Evolutionary conservation across 83 land plant species (phyloP), one percentile per base, ranked within the genome.

Genomic region (Picea abies): DNA sequence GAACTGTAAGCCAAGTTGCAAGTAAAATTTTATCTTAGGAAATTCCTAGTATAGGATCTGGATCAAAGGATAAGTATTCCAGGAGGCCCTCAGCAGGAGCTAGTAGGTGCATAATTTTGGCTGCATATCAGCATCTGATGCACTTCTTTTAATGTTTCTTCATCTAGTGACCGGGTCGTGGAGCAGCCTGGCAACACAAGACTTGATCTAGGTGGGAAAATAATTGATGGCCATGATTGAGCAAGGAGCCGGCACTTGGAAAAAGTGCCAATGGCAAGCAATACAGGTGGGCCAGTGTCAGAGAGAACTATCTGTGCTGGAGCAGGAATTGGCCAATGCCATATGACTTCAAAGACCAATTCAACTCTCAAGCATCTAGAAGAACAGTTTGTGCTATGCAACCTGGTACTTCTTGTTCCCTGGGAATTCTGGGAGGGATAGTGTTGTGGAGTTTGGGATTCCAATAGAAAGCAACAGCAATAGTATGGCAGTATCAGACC

Each of bases 311-410:
- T 52, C 37, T 17, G 63, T 12, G 52, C 2, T 77, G 62, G 37
- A 77, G 60, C 0, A 56, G 79, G 35, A 23, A 29, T 23, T 52
- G 79, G 32, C 62, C 79, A 20, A 58, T 29, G 47, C 23, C 15
- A 12, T 52, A 5, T n/a, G 19, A 63, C 65, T 17, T 17, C 5
- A n/a, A 23, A 60, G 39, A 25, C 63, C 1, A 56, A 56, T 78
- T 58, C 63, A 78, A 78, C 62, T 29, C 63, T 78, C 63, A 35
- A 58, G 60, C 7, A 16, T 78, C 80, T 23, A 78, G 39, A 29
- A 60, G 61, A 78, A 78, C 80, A 58, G 4, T 60, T 60, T 63
- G 64, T 26, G 63, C 41, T 22, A 5, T 35, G 19, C 39, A 78
- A 56, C 80, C 63, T 16, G 35, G 26, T 58, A n/a, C 39, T 23